Evolutionary conservation across 495 filamentous ascomycete genomes (phyloP).

Genomic region (Collariella sp.): DNA sequence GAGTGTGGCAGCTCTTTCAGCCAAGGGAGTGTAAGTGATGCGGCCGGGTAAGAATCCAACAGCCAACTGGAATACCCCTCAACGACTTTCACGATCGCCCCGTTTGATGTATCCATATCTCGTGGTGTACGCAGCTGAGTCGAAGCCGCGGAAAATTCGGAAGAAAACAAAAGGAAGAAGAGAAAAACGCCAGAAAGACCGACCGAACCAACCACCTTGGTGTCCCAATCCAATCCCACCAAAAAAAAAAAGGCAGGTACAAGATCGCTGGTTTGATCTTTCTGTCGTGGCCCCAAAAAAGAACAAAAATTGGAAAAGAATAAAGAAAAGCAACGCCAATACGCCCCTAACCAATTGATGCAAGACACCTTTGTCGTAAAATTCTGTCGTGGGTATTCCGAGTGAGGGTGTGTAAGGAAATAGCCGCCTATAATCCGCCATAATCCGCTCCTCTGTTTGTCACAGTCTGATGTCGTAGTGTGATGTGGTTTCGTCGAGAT

Average conservation of each 20-base stretch:
- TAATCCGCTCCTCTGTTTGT: too few species aligned
- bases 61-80: neutral
- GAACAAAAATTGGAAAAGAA: too few species aligned
- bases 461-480: too few species aligned
- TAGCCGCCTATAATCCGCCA: too few species aligned
- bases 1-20: neutral
- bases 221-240: neutral
- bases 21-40: neutral
- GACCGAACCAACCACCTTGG: too few species aligned
- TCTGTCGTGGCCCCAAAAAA: neutral
- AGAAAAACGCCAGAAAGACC: neutral
- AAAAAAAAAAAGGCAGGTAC: neutral
- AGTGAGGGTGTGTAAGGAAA: too few species aligned
- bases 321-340: neutral
- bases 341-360: neutral
- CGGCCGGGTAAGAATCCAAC: neutral
- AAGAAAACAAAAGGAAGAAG: neutral
- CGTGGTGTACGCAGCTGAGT: neutral
- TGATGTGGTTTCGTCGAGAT: too few species aligned
- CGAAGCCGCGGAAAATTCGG: neutral
- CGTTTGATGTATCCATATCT: neutral
- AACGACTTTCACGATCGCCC: too few species aligned
- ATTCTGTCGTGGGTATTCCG: too few species aligned
- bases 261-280: conserved; percentile 6
- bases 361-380: neutral